phyloP scores from a whole-genome alignment of 179 eudicot genomes.

The Spergularia azorica region DNA sequence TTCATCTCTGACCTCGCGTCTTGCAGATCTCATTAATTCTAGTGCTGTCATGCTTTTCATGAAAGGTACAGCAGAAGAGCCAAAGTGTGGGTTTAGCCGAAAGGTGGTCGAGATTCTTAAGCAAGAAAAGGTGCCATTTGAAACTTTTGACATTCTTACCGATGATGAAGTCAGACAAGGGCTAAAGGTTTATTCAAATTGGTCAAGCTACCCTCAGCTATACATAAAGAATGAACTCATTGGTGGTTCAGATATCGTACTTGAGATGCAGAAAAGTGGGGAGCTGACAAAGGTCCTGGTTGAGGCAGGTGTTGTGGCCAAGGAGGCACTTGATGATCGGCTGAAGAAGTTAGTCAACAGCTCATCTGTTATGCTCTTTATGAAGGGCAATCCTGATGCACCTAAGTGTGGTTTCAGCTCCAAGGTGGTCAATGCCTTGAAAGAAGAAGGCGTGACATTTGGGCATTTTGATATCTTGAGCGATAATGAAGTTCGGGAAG shows the following conservation, averaged over 20 bases:
- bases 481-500: constrained; percentile 82
- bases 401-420: constrained; percentile 93
- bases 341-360: constrained; percentile 56
- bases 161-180: constrained; percentile 93
- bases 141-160: constrained; percentile 71
- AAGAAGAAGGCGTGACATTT: constrained; percentile 64
- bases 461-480: constrained; percentile 81
- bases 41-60: constrained; percentile 82
- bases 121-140: constrained; percentile 65
- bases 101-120: constrained; percentile 85
- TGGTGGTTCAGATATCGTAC: constrained; percentile 89
- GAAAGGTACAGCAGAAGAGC: constrained; percentile 91
- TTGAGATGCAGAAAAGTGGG: constrained; percentile 99
- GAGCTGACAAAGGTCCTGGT: constrained; percentile 58
- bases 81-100: constrained; percentile 88
- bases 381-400: constrained; percentile 89
- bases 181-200: constrained; percentile 86
- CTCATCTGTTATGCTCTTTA: constrained; percentile 78
- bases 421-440: constrained; percentile 80
- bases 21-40: constrained; percentile 51
- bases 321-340: constrained; percentile 53
- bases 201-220: constrained; percentile 97
- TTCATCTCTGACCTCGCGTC: constrained; percentile 50
- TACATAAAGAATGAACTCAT: constrained; percentile 87
- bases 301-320: constrained; percentile 52